Base-by-base conservation (phyloP, 2,329 filamentous ascomycete species). In the Aspergillus pseudotamarii region DNA sequence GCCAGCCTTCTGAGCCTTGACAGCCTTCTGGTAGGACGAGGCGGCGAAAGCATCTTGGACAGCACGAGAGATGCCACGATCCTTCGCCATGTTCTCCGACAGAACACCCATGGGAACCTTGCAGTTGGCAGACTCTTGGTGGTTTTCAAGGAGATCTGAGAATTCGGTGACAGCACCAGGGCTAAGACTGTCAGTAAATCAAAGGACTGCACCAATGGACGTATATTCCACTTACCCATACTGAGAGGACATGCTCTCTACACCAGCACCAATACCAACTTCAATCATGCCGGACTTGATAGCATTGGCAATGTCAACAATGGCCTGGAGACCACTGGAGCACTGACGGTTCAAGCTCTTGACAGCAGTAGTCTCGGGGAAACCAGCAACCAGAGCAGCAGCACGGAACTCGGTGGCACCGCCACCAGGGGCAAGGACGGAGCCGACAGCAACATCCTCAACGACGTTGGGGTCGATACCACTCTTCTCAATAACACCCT, bases 361-460 rank as follows among this genome's bases (percentile, higher is more conserved):
- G 62, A 96, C 91, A n/a, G 93, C 91, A 6, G 93, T 88, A 21
- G 88, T 85, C 72, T 91, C 91, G 50, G 95, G 92, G 84, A 98
- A 96, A 53, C 95, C 95, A 57, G 95, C 95, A 8, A 93, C 92
- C 62, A 98, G 85, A 60, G 90, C 90, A 41, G 95, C 95, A 64
- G 93, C 95, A 69, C 95, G 91, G 89, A 97, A 97, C 83, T 98
- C 95, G 54, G 95, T 98, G 26, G 95, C 95, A 70, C 94, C 95
- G 71, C 93, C 95, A 66, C 95, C 95, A 38, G 94, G 94, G 21
- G 94, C 89, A 56, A 99, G 89, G 34, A 99, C 95, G 61, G 90
- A 91, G 69, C 95, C 95, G 63, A 98, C 94, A 58, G 91, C 91
- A 69, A 99, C 90, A 76, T 99, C 95, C 80, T 98, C 92, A 56